Evolutionary conservation across 352 stramenopile species (phyloP), one percentile per base, ranked within the genome.

Genomic region (Halophytophthora polymorphica): DNA sequence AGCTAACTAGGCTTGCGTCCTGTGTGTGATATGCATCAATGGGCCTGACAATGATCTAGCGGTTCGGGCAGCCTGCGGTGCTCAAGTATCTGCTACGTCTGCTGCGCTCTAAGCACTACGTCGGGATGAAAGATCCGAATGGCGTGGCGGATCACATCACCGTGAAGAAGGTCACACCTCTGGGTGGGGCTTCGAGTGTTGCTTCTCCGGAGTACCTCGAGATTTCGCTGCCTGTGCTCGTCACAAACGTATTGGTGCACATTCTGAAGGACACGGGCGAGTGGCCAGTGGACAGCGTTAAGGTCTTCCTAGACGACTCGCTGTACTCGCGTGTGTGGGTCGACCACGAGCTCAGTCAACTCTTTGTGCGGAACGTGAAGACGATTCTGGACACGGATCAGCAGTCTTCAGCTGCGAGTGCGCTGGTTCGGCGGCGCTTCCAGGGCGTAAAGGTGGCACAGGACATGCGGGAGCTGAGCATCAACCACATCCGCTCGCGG

Each of bases 291-390:
- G 84, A 95, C 56, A 92, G 77, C 46, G 72, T 92, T 28, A 95
- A 93, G 56, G 84, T 95, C 15, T 95, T 92, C 62, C 56, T 95
- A 2, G 83, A 93, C 36, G 84, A 95, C 60, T 89, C 84, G 4
- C 64, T 95, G 11, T 82, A 81, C 53, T 71, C 76, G n/a, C 73
- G 84, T 39, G 62, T 85, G 13, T 95, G 84, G 84, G 84, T 95
- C 0, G 83, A 95, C 45, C 78, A 93, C 42, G 80, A 91, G 28
- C 56, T 90, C n/a, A 92, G 82, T 38, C 73, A 72, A 22, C 43
- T 71, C 5, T 95, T 95, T 56, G 80, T 92, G 18, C 63, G 67
- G 38, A 90, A 93, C 23, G 67, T 95, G 29, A 95, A 91, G 58
- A 86, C 80, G 1, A 72, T 87, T 42, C 56, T 93, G 37, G 38